phyloP scores from a whole-genome alignment of 768 basidiomycete genomes.

The Hydnomerulius pinastri region DNA sequence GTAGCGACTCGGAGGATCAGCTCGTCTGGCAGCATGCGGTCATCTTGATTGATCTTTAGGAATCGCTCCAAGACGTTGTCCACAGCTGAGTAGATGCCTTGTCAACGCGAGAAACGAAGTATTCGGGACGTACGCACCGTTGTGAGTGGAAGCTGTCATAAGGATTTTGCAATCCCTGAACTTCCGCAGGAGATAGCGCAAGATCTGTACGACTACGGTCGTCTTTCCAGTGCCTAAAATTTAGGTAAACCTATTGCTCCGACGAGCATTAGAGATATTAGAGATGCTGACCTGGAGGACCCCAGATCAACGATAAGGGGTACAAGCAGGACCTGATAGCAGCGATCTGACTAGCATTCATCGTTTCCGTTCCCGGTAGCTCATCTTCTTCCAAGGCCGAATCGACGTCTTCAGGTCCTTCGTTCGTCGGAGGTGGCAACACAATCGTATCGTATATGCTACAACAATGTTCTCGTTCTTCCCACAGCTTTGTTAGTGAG shows the following conservation, averaged over 20 bases:
- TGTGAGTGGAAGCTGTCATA: conserved; percentile 74
- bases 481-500: conserved; percentile 50
- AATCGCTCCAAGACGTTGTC: conserved; percentile 73
- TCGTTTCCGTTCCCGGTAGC: conserved; percentile 13
- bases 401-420: conserved; percentile 7
- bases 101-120: not conserved
- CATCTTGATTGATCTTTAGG: conserved; percentile 44
- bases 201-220: conserved; percentile 65
- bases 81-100: conserved; percentile 47
- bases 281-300: conserved; percentile 54
- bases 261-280: not conserved
- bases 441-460: conserved; percentile 52
- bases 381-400: conserved; percentile 14
- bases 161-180: conserved; percentile 48
- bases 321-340: conserved; percentile 50
- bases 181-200: conserved; percentile 42
- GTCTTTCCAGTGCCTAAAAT: conserved; percentile 67
- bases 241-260: not conserved
- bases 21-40: conserved; percentile 49
- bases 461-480: conserved; percentile 47
- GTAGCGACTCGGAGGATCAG: conserved; percentile 70
- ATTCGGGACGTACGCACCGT: conserved; percentile 40
- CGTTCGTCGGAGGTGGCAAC: conserved; percentile 21
- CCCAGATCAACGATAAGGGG: conserved; percentile 63
- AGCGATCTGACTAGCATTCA: conserved; percentile 57